Base-by-base conservation (phyloP, 2,329 filamentous ascomycete genomes). In the Sporothrix sp. region DNA sequence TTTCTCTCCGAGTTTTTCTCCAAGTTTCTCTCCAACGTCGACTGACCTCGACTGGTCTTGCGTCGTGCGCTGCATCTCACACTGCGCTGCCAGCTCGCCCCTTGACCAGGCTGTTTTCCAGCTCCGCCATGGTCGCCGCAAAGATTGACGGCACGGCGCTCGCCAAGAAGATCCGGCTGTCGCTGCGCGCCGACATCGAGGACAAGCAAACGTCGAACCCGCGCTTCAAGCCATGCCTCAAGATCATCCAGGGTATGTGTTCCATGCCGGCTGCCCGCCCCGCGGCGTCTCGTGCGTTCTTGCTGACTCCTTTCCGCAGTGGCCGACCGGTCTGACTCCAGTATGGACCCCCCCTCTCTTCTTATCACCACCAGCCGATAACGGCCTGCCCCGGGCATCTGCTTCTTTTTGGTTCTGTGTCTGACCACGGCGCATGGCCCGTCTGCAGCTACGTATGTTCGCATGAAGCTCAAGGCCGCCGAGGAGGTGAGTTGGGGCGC, bases 401-500 rank as follows among this genome's bases (percentile, higher is more conserved):
- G 7, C 14, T 30, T 21, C 20, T 35, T 48, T 18, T 18, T 40
- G 18, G 14, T 40, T 40, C 11, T 21, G 35, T 39, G 20, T 39
- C 45, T 48, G 35, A 48, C 45, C 11, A 8, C 9, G 16, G 35
- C 25, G 10, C 13, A 8, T 21, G 21, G n/a, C 45, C 23, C 7
- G 9, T 16, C 43, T 35, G n/a, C 62, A 91, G 86, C 84, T 63
- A 97, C 91, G 48, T 98, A 98, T 85, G 91, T 98, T 70, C 90
- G 90, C 71, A 98, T 98, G 93, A 98, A 98, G 75, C 73, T 96
- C 63, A 98, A 96, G 78, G 93, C 93, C 58, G 93, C 93, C 52
- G 75, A 87, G 66, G 93, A 97, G 78, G 86, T 89, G 72, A 60
- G 71, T 13, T 23, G n/a, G 13, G 38, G 18, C n/a, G 8, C 27